Evolutionary conservation across 371 early-diverging fungal species (phyloP), one percentile per base, ranked within the genome.

Genomic region (Blyttiomyces sp.): DNA sequence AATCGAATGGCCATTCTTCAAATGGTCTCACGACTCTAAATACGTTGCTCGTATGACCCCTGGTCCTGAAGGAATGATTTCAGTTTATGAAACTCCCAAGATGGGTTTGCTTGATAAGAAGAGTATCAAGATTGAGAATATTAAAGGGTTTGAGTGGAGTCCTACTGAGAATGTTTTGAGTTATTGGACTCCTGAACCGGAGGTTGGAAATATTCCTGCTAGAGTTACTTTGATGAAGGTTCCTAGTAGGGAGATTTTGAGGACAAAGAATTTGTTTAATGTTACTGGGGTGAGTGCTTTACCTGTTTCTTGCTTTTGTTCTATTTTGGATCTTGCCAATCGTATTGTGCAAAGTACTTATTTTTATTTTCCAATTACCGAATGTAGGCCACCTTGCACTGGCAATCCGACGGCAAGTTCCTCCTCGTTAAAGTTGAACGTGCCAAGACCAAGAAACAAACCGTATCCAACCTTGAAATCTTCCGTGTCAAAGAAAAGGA

Each of bases 231-330:
- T 98, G 53, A 75, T 94, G 70, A 70, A 79, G 44, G 71, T 97
- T 30, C 97, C 96, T 17, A 73, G 67, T 67, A 86, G 89, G 71
- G 86, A 90, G 54, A 84, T 94, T 51, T 65, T 95, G 39, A 89
- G 95, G 46, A 94, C 94, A 58, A 98, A 96, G 87, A 96, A 96
- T 77, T 82, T 98, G 84, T 93, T 96, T 82, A 90, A 86, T 68
- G 95, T 96, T 43, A 83, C 77, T 51, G 88, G 88, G 54, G 82
- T 79, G 68, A 63, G 77, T 70, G 49, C 31, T 58, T 24, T 9
- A 34, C 28, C 45, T 48, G 61, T 19, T 54, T 19, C 23, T 17
- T 13, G 17, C 49, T 11, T 28, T 52, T 52, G 17, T 55, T 34
- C 55, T 55, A 19, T 21, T 19, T 16, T 46, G 16, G 1, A 27